Base-by-base conservation (phyloP, 257 asterid genomes). In the Cordia subcordata region DNA sequence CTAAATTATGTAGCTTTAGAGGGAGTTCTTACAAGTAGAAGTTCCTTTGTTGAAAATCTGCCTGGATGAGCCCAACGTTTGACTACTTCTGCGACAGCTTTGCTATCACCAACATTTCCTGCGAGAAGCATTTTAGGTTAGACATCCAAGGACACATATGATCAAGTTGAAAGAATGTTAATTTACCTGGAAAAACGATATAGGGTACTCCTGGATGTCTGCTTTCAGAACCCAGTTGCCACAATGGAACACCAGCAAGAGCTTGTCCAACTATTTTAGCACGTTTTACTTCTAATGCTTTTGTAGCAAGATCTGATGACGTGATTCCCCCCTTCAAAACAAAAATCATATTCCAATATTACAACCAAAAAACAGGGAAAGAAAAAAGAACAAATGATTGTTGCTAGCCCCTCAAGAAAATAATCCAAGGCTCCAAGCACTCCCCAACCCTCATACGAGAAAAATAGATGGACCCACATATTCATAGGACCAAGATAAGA, bases 161-260 rank as follows among this genome's bases (percentile, higher is more conserved):
- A 22, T 20, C 10, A 13, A 39, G 3, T 45, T 20, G 33, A 19
- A 12, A 53, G 20, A 58, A 8, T 38, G 18, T 57, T 57, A 58
- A 50, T 62, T 27, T 83, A 92, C 99, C 99, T 13, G 99, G 99
- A 54, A 92, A 92, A 65, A 92, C 99, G 70, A 92, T 88, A 73
- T 86, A 92, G 33, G 99, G 96, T 61, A 90, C 81, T 57, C 86
- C 83, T 49, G 99, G 96, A 72, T 92, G 96, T 73, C 78, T 81
- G 93, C 99, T 92, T 81, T 92, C 99, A 44, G 91, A 84, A 55
- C 99, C 96, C 50, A 92, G 82, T 80, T 84, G 91, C 99, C 96
- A 92, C 71, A 92, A 77, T 37, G 99, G 99, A 65, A 92, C 84
- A 55, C 99, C 99, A 66, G 95, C 86, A 64, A 92, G 67, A 68